Conservation (phyloP, 202 grass and related monocot species). For the Zoysia matrella region DNA sequence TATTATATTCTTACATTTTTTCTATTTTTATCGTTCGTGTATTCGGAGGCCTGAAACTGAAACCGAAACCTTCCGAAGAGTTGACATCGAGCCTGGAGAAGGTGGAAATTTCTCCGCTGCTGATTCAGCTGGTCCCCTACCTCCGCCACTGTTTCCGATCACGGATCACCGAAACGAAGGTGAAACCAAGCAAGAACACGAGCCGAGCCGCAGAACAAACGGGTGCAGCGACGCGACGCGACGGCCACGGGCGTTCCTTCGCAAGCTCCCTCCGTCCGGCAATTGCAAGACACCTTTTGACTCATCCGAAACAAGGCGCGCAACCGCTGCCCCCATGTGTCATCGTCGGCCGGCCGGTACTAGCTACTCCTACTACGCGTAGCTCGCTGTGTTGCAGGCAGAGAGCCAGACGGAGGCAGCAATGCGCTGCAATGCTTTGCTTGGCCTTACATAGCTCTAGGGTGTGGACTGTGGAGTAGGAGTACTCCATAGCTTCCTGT, state of each 20-base stretch:
- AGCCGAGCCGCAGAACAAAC: not conserved
- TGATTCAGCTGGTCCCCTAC: slow-evolving; percentile 41
- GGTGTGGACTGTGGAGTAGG: too few species aligned
- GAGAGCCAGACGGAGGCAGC: not conserved
- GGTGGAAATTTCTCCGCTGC: slow-evolving; percentile 1
- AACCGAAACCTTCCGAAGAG: slow-evolving; percentile 29
- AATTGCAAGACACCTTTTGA: slow-evolving; percentile 23
- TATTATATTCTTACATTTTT: too few species aligned
- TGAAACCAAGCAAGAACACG: slow-evolving; percentile 10
- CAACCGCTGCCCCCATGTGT: slow-evolving; percentile 35
- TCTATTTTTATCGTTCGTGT: too few species aligned
- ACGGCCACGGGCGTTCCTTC: not conserved
- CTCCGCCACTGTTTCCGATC: too few species aligned
- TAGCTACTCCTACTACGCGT: too few species aligned
- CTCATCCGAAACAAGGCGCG: slow-evolving; percentile 41
- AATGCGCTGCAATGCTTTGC: not conserved
- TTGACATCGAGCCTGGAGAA: slow-evolving; percentile 31
- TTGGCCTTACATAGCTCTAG: slow-evolving; percentile 20
- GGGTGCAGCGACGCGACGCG: too few species aligned
- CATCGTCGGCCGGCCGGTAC: not conserved
- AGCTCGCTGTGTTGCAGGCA: too few species aligned
- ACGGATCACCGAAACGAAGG: slow-evolving; percentile 1
- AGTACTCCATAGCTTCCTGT: not conserved
- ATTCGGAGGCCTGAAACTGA: not conserved
- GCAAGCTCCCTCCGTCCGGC: not conserved